Base-by-base conservation (phyloP, 805 yeast genomes). In the Kazachstania africana region DNA sequence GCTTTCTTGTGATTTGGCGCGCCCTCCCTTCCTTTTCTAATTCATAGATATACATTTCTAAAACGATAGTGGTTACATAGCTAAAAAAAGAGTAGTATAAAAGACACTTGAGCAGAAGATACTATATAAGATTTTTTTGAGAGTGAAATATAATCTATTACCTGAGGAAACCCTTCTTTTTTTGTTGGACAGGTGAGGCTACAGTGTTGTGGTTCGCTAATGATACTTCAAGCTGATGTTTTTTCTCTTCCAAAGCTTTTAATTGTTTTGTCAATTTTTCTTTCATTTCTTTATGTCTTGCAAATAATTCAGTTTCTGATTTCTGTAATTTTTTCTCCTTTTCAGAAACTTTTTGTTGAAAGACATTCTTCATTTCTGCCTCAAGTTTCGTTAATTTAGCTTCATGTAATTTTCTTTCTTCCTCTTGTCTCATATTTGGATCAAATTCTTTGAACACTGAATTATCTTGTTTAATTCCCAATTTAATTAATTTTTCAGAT, bases 251-350 rank as follows among this genome's bases (percentile, higher is more conserved):
- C 50, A 91, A 70, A 48, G 85, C 73, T 53, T 78, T 79, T 43
- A 88, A 74, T 61, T 88, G 95, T 57, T 80, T 80, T 42, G 79
- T 67, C 55, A 91, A 70, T 61, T 83, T 84, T 53, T 88, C 96
- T 62, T 88, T 88, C 88, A 88, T 87, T 59, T 91, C 97, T 60
- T 84, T 83, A 61, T 91, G 98, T 59, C 93, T 78, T 25, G 91
- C 72, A 57, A 88, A 88, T 53, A 91, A 71, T 60, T 91, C 99
- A 36, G 94, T 91, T 65, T 91, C 98, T 28, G 95, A 83, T 62
- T 83, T 82, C 64, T 87, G 95, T 53, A 91, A 72, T 65, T 88
- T 88, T 70, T 85, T 83, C 61, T 91, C 99, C 75, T 91, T 93
- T 62, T 87, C 95, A 36, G 79, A 66, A 20, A 91, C 98, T 65